Evolutionary conservation across 768 basidiomycete genomes (phyloP).

Genomic region (Kondoa malvinella): DNA sequence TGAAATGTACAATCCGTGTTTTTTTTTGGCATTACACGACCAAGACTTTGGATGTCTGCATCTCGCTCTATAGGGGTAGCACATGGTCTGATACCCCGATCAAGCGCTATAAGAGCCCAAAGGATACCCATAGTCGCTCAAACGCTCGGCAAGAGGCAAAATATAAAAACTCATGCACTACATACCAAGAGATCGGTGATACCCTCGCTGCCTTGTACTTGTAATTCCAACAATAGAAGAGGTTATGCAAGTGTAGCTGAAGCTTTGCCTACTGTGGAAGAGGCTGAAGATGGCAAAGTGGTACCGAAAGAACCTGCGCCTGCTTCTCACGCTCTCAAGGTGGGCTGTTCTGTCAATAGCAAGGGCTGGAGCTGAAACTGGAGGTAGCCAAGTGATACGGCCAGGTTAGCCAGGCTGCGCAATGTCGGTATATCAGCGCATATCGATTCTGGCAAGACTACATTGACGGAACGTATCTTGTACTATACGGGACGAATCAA

Average conservation of each 20-base stretch:
- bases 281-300: not conserved
- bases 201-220: not conserved
- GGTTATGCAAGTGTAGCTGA: not conserved
- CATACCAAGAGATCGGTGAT: not conserved
- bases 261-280: not conserved
- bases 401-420: conserved; percentile 55
- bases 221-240: not conserved
- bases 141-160: not conserved
- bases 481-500: conserved; percentile 91
- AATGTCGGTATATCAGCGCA: conserved; percentile 95
- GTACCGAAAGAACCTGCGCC: not conserved
- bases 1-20: too few relatives aligned
- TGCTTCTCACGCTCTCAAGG: not conserved
- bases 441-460: conserved; percentile 58
- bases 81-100: not conserved
- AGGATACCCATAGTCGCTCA: too few relatives aligned
- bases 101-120: too few relatives aligned
- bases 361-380: too few relatives aligned
- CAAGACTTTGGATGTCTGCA: too few relatives aligned
- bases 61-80: too few relatives aligned
- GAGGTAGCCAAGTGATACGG: conserved; percentile 37
- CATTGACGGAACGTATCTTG: conserved; percentile 83
- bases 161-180: not conserved
- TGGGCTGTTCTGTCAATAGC: too few relatives aligned
- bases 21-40: too few relatives aligned